These are phyloP conservation scores for Xylaria digitata DNA, from an alignment of 2,329 filamentous ascomycete species.

Conservation along the genomic window DNA sequence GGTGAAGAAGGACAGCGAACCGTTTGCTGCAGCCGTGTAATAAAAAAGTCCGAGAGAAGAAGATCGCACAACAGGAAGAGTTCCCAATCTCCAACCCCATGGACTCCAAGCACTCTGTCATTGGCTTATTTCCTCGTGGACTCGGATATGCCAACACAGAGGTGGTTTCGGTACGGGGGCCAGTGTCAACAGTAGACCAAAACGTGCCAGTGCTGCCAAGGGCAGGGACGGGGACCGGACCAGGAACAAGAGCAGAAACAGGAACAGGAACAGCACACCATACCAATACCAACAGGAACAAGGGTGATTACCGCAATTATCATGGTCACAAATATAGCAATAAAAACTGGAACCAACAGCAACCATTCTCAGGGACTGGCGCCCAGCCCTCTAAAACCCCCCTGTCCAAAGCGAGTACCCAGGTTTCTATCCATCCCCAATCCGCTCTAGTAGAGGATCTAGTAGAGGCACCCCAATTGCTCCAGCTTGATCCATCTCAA, in stretches of 20 bases:
- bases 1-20: constrained; percentile 18
- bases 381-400: constrained; percentile 24
- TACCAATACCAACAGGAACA: background rate
- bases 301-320: constrained; percentile 22
- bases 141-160: constrained; percentile 10
- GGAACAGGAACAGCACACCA: constrained; percentile 1
- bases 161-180: background rate
- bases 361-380: constrained; percentile 7
- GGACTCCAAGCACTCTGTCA: constrained; percentile 25
- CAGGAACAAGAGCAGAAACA: background rate
- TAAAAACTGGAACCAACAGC: constrained; percentile 33
- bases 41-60: background rate
- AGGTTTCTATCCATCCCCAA: constrained; percentile 30
- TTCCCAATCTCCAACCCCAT: constrained; percentile 23
- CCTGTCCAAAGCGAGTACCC: constrained; percentile 19
- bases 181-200: background rate
- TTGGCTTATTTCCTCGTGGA: constrained; percentile 28
- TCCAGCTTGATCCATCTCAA: constrained; percentile 36
- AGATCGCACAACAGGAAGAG: background rate
- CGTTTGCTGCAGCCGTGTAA: background rate
- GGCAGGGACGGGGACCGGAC: background rate
- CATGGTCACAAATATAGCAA: constrained; percentile 32
- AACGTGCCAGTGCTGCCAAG: background rate
- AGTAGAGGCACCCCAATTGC: constrained; percentile 21
- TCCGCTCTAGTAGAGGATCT: constrained; percentile 32